A percentile compares a stretch with the other conserved stretches of the same genome.
These are phyloP conservation scores for Neurospora sp. DNA, from an alignment of 495 filamentous ascomycete genomes.

Conservation along the genomic window DNA sequence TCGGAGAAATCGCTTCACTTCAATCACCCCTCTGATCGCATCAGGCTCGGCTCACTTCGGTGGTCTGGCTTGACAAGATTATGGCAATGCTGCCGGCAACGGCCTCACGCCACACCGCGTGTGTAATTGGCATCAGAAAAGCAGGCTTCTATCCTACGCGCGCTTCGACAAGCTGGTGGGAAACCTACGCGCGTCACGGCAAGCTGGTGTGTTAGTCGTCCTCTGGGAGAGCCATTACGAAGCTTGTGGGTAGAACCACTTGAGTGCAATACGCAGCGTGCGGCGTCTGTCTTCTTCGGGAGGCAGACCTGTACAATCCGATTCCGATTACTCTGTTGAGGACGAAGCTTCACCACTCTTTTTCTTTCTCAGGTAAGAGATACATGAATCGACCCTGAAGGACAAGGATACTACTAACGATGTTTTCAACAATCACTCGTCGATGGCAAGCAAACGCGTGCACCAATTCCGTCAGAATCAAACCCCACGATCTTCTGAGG, in stretches of 20 bases:
- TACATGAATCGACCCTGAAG: not conserved
- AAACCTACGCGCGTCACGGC: no score
- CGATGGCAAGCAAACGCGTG: not conserved
- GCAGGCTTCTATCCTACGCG: constrained; percentile 2
- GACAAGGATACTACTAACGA: constrained; percentile 13
- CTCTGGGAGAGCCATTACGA: constrained; percentile 17
- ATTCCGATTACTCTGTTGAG: constrained; percentile 18
- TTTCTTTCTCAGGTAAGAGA: constrained; percentile 9
- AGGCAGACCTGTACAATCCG: constrained; percentile 7
- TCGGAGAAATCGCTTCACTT: not conserved
- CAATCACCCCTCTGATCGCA: not conserved
- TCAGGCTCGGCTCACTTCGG: not conserved
- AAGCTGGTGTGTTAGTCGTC: not conserved
- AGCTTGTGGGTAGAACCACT: constrained; percentile 14
- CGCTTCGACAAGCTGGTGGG: not conserved
- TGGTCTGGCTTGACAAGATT: not conserved
- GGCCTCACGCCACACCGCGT: constrained; percentile 11
- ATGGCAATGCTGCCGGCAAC: constrained; percentile 9
- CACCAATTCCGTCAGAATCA: not conserved
- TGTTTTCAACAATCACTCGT: not conserved
- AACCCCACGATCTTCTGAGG: not conserved
- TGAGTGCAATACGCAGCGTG: constrained; percentile 19
- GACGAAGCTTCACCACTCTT: constrained; percentile 12
- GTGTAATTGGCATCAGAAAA: constrained; percentile 19
- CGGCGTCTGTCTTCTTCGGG: not conserved